Conservation (phyloP, 192 early-diverging fungal genomes). For the Backusella circina region DNA sequence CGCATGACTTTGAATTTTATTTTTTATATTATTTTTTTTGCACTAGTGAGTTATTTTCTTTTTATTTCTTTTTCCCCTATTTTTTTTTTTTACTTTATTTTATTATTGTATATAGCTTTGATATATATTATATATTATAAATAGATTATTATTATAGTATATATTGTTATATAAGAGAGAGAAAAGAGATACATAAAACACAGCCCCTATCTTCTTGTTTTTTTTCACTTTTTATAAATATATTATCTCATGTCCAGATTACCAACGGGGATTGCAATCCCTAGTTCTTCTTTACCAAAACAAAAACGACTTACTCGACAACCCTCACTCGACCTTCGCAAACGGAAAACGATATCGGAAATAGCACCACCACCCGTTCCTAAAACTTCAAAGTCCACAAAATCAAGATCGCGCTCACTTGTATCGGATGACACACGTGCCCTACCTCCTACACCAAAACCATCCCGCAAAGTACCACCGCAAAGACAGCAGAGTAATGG, state of each 20-base stretch:
- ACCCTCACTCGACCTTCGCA: constrained; percentile 7
- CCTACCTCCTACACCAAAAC: background rate
- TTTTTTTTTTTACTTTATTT: background rate
- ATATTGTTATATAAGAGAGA: background rate
- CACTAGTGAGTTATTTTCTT: background rate
- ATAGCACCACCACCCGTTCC: constrained; percentile 3
- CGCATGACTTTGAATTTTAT: background rate
- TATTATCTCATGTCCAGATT: constrained; percentile 3
- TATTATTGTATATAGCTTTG: background rate
- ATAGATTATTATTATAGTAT: background rate
- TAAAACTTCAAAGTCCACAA: constrained; percentile 5
- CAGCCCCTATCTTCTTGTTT: background rate
- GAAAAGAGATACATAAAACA: no score
- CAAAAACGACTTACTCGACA: constrained; percentile 7
- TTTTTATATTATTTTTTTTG: background rate
- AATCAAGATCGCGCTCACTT: background rate
- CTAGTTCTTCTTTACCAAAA: background rate
- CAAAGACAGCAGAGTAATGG: background rate
- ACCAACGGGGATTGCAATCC: background rate
- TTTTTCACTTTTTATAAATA: background rate
- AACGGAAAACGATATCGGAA: background rate
- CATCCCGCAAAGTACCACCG: background rate
- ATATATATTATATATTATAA: background rate
- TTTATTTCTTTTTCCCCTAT: background rate
- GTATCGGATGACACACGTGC: background rate